These are phyloP conservation scores for Kluyveromyces wickerhamii DNA, from an alignment of 805 yeast species.

Conservation along the genomic window DNA sequence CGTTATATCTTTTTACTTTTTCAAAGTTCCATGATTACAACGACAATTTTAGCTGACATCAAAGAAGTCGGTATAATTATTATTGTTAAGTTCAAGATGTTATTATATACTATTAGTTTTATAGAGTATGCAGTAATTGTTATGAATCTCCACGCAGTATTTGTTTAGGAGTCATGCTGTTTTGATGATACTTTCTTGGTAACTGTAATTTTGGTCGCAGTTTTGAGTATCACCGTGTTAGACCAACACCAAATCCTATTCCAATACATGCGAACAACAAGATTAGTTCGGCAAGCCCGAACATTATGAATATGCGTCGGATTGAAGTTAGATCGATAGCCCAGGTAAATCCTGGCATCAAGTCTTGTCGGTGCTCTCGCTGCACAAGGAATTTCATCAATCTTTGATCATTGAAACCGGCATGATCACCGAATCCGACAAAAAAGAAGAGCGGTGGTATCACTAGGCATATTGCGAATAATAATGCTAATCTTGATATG, in stretches of 20 bases:
- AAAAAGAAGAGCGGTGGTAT: conserved; percentile 27
- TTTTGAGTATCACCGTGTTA: conserved; percentile 13
- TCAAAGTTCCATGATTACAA: no score
- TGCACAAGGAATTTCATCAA: conserved; percentile 23
- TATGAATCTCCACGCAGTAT: no score
- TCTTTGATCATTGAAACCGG: conserved; percentile 19
- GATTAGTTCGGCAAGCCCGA: conserved; percentile 26
- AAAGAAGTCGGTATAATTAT: no score
- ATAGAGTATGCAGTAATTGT: no score
- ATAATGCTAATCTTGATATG: conserved; percentile 12
- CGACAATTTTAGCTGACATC: no score
- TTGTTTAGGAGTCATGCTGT: no score
- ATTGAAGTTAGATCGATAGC: conserved; percentile 25
- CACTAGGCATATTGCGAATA: conserved; percentile 15
- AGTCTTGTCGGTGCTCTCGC: conserved; percentile 17
- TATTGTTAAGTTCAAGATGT: no score
- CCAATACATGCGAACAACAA: conserved; percentile 35
- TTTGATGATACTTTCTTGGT: no score
- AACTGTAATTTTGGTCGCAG: no score
- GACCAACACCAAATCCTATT: conserved; percentile 41
- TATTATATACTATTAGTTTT: no score
- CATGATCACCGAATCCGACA: conserved; percentile 18
- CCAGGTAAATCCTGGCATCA: conserved; percentile 27
- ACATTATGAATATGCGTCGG: conserved; percentile 22
- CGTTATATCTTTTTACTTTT: no score